Base-by-base conservation (phyloP, 1,139 yeast species). In the Zygoascus hellenicus region DNA sequence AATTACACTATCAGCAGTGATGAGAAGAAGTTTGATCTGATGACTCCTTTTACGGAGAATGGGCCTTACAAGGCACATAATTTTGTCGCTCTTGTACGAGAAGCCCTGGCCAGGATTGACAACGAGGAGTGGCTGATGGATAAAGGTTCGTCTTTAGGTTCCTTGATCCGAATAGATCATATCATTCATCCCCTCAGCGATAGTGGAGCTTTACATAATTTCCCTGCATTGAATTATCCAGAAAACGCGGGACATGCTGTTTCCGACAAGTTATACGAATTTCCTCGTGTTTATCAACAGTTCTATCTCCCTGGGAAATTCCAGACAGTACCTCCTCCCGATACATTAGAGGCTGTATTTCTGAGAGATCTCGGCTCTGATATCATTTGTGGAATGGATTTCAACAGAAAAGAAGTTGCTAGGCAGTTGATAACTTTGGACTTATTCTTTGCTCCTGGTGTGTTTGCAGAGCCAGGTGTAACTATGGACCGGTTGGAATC, bases 331-430 rank as follows among this genome's bases (percentile, higher is more conserved):
- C 96, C 97, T 0, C 69, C 77, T 2, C 72, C 77, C 17, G 75
- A 74, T 4, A 69, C 84, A 0, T 82, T 81, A 58, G 73, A 72
- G 29, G 78, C 82, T 3, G 66, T 87, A 46, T 65, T 92, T 38
- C 74, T 89, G 57, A 78, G 87, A 54, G 98, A 94, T 61, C 68
- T 87, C 26, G 73, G 83, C 28, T 75, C 77, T 46, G 97, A 90
- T 63, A 70, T 86, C 38, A 77, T 90, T 52, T 80, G 83, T 50
- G 80, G 84, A 56, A 71, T 92, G 69, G 95, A 92, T 51, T 92
- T 87, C 69, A 92, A 92, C 67, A 81, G 95, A 60, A 81, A 79
- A 48, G 95, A 88, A 57, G 95, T 89, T 7, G 82, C 96, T 0
- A 80, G 86, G 50, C 96, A 89, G 65, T 75, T 92, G 48, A 75